Evolutionary conservation across 2,329 filamentous ascomycete genomes (phyloP), one percentile per base, ranked within the genome.

Genomic region (Juglanconis oblonga): DNA sequence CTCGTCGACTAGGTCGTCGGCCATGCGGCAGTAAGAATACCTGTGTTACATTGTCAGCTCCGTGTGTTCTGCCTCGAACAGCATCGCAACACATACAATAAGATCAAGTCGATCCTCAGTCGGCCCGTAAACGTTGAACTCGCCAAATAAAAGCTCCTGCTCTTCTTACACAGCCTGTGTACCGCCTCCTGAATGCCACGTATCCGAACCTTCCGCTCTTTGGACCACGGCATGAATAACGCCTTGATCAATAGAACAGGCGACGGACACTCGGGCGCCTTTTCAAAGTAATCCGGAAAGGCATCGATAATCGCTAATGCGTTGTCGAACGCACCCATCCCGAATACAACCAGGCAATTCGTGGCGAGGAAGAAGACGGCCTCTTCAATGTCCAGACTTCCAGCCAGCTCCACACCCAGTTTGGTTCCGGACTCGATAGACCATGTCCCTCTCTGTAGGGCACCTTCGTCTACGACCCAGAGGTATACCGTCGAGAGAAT

Each of bases 11-110:
- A 92, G 76, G 66, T 92, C 88, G 69, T 92, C 89, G 1, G 87
- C 87, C 9, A 90, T 83, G 10, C 89, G 81, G 66, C 89, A 92
- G 69, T 90, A 91, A 0, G 87, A 89, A 68, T 91, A 91, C 4
- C 81, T 84, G 47, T 17, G 3, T 40, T 8, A n/a, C 3, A 11
- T 4, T 11, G 52, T 70, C 42, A 71, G 48, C 29, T 31, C 42
- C 10, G 8, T 2, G 3, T 4, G 0, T 3, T 14, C 3, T 32
- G 44, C 31, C 2, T 29, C 5, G 24, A 40, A 8, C 29, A 50
- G 7, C 14, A 3, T 32, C 8, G 36, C 1, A 48, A 11, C 9
- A 69, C 80, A 70, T 69, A 84, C 74, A 92, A 73, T 1, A 89
- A 73, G 32, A 90, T 80, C 11, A 92, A 70, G 65, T 92, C 88